Base-by-base conservation (phyloP, 257 asterid species). In the Gentiana dahurica region DNA sequence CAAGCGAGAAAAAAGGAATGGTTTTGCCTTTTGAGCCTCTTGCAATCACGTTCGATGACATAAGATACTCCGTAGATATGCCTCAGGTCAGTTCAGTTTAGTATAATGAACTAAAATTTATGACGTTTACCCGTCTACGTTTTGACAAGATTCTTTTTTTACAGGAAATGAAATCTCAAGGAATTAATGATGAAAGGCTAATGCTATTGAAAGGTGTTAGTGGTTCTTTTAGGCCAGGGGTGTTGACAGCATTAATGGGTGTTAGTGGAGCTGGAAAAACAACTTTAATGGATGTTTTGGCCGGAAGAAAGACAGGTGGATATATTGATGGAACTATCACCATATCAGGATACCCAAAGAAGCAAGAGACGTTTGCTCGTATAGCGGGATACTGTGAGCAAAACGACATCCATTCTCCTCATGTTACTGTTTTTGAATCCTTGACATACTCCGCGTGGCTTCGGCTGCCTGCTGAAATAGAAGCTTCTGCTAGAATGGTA, bases 11-110 rank as follows among this genome's bases (percentile, higher is more conserved):
- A 66, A 76, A 69, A 60, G 95, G 97, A 71, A 82, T 88, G 97
- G 71, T 85, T 66, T 71, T 88, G 58, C 97, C 97, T 39, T 88
- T 85, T 50, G 73, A 73, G 45, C 90, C 97, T 10, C 94, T 77
- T 69, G 76, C 90, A 37, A 67, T 88, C 60, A 81, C 91, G 37
- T 88, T 85, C 49, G 86, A 85, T 12, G 80, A 81, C 13, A 73
- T 88, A 67, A 71, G 45, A 48, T 88, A 88, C 54, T 75, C 91
- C 13, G 93, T 88, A 9, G 93, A 88, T 33, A 88, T 85, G 89
- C 97, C 97, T 45, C 82, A 67, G 86, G 95, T 85, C 46, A 51
- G 47, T 0, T 51, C 34, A 2, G 9, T 11, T 54, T 54, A 45
- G 8, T 36, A 34, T 50, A n/a, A 1, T 34, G 6, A 5, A 24